Base-by-base conservation (phyloP, 208 protist species). In the Crithidia fasciculata region DNA sequence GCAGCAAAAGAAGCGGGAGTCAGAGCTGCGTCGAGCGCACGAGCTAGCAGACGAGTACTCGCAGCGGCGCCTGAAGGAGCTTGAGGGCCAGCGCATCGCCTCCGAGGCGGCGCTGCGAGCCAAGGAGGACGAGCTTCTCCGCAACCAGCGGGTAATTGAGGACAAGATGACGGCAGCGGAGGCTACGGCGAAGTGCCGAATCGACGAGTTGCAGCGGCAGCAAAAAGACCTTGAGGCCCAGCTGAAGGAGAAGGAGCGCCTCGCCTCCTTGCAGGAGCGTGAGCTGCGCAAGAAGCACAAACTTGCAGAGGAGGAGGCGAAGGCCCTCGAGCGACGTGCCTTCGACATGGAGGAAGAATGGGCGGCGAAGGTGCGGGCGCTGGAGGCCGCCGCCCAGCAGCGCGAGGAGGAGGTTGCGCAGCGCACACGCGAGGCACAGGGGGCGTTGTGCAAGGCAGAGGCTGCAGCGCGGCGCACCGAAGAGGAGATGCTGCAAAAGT, bases 161-260 rank as follows among this genome's bases (percentile, higher is more conserved):
- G 81, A 83, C 18, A 83, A 74, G 58, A 65, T 93, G 69, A 52
- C 69, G 19, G 60, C 83, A 16, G 59, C 88, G 16, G 84, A 94
- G 70, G 69, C 63, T 36, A 63, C 62, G 28, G 75, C 86, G 36
- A 78, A 72, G 41, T 62, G 56, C 45, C 85, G 90, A 28, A 78
- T 93, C 55, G 81, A 89, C 15, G 80, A 85, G 70, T 73, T 95
- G 55, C 76, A 86, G 63, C 74, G 69, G 4, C 77, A 80, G 56
- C 89, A 92, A 41, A 65, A 75, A 28, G 80, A 86, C 10, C 55
- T 93, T 28, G 83, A 90, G 66, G 60, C 18, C 15, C 71, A 78
- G 64, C 73, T 96, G 52, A 60, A 76, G 39, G 70, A 84, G 73
- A 84, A 83, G 68, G 82, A 95, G 71, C 59, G 41, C 36, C 59